Base-by-base conservation (phyloP, 352 stramenopile species). In the Phytophthora cajani region DNA sequence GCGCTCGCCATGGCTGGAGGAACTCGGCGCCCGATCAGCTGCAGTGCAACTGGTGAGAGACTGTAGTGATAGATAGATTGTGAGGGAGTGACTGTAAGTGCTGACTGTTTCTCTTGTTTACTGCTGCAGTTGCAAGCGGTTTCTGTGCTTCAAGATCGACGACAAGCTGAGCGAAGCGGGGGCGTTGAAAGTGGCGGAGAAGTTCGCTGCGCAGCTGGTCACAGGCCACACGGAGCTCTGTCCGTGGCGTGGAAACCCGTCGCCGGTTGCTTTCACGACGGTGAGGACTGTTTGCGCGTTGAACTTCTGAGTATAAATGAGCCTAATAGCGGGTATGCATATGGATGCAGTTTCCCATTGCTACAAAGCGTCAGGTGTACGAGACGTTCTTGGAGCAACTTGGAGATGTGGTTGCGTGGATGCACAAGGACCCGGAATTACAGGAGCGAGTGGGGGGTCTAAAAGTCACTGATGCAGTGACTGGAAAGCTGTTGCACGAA, bases 241-340 rank as follows among this genome's bases (percentile, higher is more conserved):
- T 81, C 82, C 82, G 11, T 92, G 84, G 84, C 69, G 69, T 9
- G 75, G 73, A 5, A 92, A 90, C 47, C 77, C 82, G 57, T 92
- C 82, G 3, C 82, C 84, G 0, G 62, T 72, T 49, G 78, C 79
- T 38, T 92, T 92, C 50, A 80, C 74, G 9, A 78, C 71, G 62
- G 84, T 92, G 60, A 77, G 69, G 12, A 69, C 5, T 32, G 17
- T 49, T 9, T 9, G 33, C 17, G 12, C 16, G n/a, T 57, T 58
- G 27, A 50, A n/a, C 3, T 27, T 27, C 3, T 27, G 23, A 27
- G 23, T 27, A 27, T 27, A 27, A 27, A 27, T 27, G 23, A 27
- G 1, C 30, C 4, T 40, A 9, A 32, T 63, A 4, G 23, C 12
- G 44, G 10, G 30, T 53, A 51, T 12, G 66, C 17, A 38, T 25